These are phyloP conservation scores for Aspergillus ustus DNA, from an alignment of 2,329 filamentous ascomycete species.

Conservation along the genomic window DNA sequence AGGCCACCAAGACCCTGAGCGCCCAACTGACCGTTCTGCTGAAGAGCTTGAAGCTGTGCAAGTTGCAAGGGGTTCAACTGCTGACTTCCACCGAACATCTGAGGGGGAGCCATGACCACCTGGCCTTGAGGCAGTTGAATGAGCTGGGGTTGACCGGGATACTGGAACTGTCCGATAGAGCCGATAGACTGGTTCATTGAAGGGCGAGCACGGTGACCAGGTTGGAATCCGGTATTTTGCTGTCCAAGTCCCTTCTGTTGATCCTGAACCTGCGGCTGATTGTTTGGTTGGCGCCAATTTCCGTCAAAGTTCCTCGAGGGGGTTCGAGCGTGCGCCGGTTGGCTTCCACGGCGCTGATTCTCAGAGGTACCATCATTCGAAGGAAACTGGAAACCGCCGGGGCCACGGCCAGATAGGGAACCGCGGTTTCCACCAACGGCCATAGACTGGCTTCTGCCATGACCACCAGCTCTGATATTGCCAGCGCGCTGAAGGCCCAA, in stretches of 20 bases:
- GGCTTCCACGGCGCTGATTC: slow-evolving; percentile 75
- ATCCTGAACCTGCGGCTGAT: slow-evolving; percentile 51
- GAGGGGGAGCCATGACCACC: slow-evolving; percentile 76
- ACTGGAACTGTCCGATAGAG: slow-evolving; percentile 85
- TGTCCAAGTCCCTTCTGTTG: slow-evolving; percentile 68
- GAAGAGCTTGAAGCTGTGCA: slow-evolving; percentile 87
- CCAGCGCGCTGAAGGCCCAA: slow-evolving; percentile 71
- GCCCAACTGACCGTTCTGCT: slow-evolving; percentile 86
- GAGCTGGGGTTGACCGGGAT: slow-evolving; percentile 82
- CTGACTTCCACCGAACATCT: slow-evolving; percentile 80
- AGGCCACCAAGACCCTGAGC: slow-evolving; percentile 74
- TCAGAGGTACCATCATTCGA: slow-evolving; percentile 62
- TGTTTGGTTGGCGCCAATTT: slow-evolving; percentile 90
- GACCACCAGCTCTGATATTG: slow-evolving; percentile 85
- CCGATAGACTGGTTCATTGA: slow-evolving; percentile 88
- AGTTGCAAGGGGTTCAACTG: slow-evolving; percentile 87
- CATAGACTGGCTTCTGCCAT: slow-evolving; percentile 55
- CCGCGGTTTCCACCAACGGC: slow-evolving; percentile 68
- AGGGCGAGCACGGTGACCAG: slow-evolving; percentile 82
- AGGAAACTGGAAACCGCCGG: slow-evolving; percentile 75
- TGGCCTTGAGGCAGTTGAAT: slow-evolving; percentile 83
- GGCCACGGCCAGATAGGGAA: slow-evolving; percentile 64
- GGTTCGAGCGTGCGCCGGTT: slow-evolving; percentile 74
- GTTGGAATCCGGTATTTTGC: slow-evolving; percentile 79
- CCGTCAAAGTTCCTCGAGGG: slow-evolving; percentile 94